Percentiles rank a stretch among this genome's conserved stretches.
These are phyloP conservation scores for Anthostomella pinea DNA, from an alignment of 2,329 filamentous ascomycete genomes.

Conservation along the genomic window DNA sequence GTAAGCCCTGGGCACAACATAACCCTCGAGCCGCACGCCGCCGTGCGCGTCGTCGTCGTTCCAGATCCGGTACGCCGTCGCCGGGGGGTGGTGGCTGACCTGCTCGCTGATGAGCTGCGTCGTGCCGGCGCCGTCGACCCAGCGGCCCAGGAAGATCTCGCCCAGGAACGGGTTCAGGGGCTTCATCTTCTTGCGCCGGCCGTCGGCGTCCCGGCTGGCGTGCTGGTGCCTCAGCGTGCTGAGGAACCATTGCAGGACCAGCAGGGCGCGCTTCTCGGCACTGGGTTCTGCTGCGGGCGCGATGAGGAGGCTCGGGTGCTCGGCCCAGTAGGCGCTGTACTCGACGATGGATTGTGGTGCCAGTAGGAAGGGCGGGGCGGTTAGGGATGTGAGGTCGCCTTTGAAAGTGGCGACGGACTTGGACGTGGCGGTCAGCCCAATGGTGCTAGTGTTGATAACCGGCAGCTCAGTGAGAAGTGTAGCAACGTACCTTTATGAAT, in stretches of 20 bases:
- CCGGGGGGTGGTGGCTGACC: slow-evolving; percentile 91
- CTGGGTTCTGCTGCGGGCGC: slow-evolving; percentile 78
- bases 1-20: slow-evolving; percentile 94
- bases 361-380: slow-evolving; percentile 79
- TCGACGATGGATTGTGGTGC: slow-evolving; percentile 76
- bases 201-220: slow-evolving; percentile 69
- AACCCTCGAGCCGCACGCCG: slow-evolving; percentile 64
- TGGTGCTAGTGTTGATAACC: too few species aligned
- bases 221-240: slow-evolving; percentile 88
- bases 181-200: slow-evolving; percentile 87
- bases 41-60: slow-evolving; percentile 67
- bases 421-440: neutral
- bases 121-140: slow-evolving; percentile 77
- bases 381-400: slow-evolving; percentile 76
- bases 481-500: slow-evolving; percentile 26
- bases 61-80: slow-evolving; percentile 89
- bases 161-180: slow-evolving; percentile 94
- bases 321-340: slow-evolving; percentile 80
- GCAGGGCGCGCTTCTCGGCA: slow-evolving; percentile 74
- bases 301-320: slow-evolving; percentile 73
- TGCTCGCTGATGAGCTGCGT: slow-evolving; percentile 91
- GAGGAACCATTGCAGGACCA: slow-evolving; percentile 96
- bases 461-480: neutral
- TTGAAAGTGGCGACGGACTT: slow-evolving; percentile 78
- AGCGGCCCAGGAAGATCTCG: slow-evolving; percentile 89